Evolutionary conservation across 805 yeast species (phyloP).

Genomic region (Candida coleopterorum): DNA sequence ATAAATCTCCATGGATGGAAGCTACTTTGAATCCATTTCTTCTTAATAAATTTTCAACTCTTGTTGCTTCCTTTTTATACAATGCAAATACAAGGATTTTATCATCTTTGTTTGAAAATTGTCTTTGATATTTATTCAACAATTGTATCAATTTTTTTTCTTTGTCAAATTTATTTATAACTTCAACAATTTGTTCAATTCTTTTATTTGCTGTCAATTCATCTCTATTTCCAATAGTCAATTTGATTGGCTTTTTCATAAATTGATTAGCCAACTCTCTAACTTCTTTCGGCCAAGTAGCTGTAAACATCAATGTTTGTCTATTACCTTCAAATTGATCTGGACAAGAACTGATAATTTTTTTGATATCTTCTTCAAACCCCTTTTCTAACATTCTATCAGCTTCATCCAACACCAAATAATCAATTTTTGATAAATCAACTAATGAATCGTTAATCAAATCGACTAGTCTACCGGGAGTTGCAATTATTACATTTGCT

Average conservation of each 20-base stretch:
- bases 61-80: slow-evolving; percentile 93
- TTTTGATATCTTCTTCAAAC: slow-evolving; percentile 91
- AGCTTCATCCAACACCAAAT: slow-evolving; percentile 92
- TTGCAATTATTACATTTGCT: slow-evolving; percentile 78
- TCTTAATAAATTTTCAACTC: slow-evolving; percentile 73
- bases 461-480: slow-evolving; percentile 97
- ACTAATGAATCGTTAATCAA: slow-evolving; percentile 84
- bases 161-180: slow-evolving; percentile 69
- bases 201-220: slow-evolving; percentile 93
- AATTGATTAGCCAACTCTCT: slow-evolving; percentile 84
- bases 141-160: slow-evolving; percentile 71
- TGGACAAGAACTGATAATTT: slow-evolving; percentile 45
- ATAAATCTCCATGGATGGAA: slow-evolving; percentile 94
- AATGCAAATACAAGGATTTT: slow-evolving; percentile 89
- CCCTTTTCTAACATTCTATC: slow-evolving; percentile 99
- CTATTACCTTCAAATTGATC: slow-evolving; percentile 41
- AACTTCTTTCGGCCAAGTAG: slow-evolving; percentile 99
- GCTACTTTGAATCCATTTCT: slow-evolving; percentile 77
- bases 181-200: slow-evolving; percentile 91
- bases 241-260: slow-evolving; percentile 82
- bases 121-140: slow-evolving; percentile 65
- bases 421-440: slow-evolving; percentile 60
- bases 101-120: slow-evolving; percentile 52
- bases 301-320: slow-evolving; percentile 97
- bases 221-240: slow-evolving; percentile 90